These are phyloP conservation scores for Pyrus communis DNA, from an alignment of 306 rosid genomes.

Conservation along the genomic window DNA sequence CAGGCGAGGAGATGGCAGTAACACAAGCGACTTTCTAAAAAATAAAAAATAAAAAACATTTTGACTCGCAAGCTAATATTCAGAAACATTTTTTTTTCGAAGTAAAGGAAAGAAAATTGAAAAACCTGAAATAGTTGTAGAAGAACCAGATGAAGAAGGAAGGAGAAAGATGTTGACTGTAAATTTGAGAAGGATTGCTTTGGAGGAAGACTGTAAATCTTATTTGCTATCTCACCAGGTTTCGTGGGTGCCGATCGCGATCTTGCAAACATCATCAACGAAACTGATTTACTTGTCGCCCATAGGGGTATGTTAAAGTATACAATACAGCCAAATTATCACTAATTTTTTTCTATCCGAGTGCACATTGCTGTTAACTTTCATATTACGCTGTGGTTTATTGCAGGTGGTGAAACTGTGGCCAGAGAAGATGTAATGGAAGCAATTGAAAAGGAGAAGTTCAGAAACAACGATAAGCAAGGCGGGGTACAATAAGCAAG, in stretches of 20 bases:
- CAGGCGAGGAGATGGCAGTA: no score
- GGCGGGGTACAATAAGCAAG: conserved; percentile 47
- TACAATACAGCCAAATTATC: conserved; percentile 2
- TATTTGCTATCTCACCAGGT: conserved; percentile 66
- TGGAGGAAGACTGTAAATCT: conserved; percentile 62
- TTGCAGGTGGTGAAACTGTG: conserved; percentile 63
- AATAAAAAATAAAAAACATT: no score
- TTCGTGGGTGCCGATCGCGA: conserved; percentile 78
- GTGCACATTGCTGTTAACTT: not conserved
- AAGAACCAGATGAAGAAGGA: conserved; percentile 81
- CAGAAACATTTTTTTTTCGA: no score
- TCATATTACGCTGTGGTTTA: conserved; percentile 2
- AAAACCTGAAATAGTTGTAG: no score
- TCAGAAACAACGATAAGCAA: conserved; percentile 65
- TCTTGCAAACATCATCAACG: conserved; percentile 75
- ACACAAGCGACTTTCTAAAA: no score
- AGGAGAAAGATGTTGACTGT: conserved; percentile 86
- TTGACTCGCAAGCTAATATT: no score
- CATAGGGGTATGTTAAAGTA: conserved; percentile 54
- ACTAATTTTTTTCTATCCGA: not conserved
- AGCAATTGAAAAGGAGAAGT: conserved; percentile 89
- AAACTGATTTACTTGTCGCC: conserved; percentile 86
- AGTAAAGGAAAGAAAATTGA: no score
- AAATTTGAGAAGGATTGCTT: conserved; percentile 81
- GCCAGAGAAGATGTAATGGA: conserved; percentile 84